phyloP scores from a whole-genome alignment of 1,139 yeast genomes.

The Martiniozyma asiatica region DNA sequence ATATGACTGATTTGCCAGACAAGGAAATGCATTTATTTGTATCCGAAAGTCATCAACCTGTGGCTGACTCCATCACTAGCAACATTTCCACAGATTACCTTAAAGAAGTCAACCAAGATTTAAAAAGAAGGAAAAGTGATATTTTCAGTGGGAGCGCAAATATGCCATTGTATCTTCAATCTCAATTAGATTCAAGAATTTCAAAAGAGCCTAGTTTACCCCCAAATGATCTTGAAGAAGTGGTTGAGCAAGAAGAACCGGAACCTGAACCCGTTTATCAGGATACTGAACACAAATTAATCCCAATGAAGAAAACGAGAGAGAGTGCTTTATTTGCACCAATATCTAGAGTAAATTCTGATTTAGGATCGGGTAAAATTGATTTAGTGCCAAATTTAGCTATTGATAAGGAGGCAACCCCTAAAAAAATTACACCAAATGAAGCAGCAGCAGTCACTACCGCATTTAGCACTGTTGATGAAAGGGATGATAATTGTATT shows the following conservation, averaged over 20 bases:
- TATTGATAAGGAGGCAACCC: neutral
- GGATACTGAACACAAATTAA: conserved; percentile 5
- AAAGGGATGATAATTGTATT: no score
- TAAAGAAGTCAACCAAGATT: conserved; percentile 7
- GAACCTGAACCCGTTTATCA: conserved; percentile 7
- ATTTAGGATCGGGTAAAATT: neutral
- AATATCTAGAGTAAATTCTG: neutral
- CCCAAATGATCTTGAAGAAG: no score
- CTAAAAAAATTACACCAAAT: conserved; percentile 1
- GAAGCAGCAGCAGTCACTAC: conserved; percentile 1
- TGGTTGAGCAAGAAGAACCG: conserved; percentile 6
- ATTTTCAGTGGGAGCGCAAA: no score
- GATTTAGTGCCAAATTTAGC: conserved; percentile 3
- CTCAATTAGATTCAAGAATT: no score
- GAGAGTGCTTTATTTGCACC: conserved; percentile 4
- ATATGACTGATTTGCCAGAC: no score
- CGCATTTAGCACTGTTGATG: no score
- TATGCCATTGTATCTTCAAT: no score
- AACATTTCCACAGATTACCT: conserved; percentile 2
- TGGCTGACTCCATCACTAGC: no score
- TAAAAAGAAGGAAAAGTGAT: conserved; percentile 9
- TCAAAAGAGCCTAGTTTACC: no score
- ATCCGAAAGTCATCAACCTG: no score
- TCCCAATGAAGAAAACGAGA: conserved; percentile 9
- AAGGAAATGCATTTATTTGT: no score